Conservation (phyloP, 192 early-diverging fungal genomes). For the Glomus cerebriforme region DNA sequence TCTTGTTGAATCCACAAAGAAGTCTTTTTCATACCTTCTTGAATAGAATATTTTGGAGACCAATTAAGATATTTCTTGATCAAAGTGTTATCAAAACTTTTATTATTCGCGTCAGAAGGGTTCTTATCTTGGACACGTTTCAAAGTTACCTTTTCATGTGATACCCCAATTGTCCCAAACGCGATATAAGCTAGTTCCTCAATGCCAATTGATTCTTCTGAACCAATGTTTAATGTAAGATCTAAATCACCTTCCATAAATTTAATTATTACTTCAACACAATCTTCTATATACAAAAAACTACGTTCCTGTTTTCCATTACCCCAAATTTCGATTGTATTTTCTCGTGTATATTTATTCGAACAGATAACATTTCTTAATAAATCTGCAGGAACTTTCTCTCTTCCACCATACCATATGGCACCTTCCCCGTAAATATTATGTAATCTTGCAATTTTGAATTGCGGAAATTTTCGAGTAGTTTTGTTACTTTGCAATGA, state of each 20-base stretch:
- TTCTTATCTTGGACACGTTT: background rate
- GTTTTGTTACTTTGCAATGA: background rate
- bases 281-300: slow-evolving; percentile 11
- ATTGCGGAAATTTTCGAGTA: background rate
- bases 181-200: background rate
- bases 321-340: background rate
- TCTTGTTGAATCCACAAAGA: background rate
- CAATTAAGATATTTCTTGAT: background rate
- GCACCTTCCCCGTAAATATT: background rate
- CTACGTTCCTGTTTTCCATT: background rate
- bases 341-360: background rate
- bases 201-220: background rate
- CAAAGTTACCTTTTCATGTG: background rate
- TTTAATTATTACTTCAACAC: background rate
- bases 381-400: background rate
- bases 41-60: background rate
- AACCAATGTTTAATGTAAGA: background rate
- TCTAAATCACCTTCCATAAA: background rate
- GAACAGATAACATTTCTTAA: background rate
- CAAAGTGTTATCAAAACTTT: background rate
- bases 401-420: background rate
- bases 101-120: background rate
- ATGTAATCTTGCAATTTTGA: background rate
- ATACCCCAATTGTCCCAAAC: background rate
- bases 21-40: background rate